Evolutionary conservation across 179 eudicot genomes (phyloP), one percentile per base, ranked within the genome.

Genomic region (Beta lomatogona): DNA sequence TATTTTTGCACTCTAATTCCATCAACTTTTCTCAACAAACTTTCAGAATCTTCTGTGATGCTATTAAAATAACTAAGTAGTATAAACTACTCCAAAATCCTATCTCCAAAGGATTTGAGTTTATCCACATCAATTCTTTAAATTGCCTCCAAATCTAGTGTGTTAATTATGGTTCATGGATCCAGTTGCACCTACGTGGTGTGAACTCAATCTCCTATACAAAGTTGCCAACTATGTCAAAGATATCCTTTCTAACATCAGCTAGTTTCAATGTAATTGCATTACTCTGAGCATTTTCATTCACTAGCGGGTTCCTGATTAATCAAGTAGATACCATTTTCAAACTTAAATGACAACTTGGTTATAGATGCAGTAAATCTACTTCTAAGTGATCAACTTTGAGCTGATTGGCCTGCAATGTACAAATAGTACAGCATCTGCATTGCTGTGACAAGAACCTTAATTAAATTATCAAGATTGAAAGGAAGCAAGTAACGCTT

Each of bases 371-470:
- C 41, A 36, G 41, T 1, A 36, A 36, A 1, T 36, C 41, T 36
- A 18, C 63, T 57, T 55, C 16, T 19, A 72, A 50, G 3, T 28
- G 41, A 54, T 18, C 28, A 74, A 31, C n/a, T 28, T 54, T 53
- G 44, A 36, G 31, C 50, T 13, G 45, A 76, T 44, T 59, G 5
- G 44, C n/a, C 69, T 19, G n/a, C 28, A 18, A 44, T 11, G 22
- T 63, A 21, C 11, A 63, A 11, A 44, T 45, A 64, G 64, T 4
- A 22, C 18, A 36, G 46, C 44, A 77, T 18, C 14, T 59, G 48
- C 66, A 15, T 70, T 28, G 64, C 64, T 69, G 18, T 69, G 67
- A 21, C 48, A 52, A 66, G 67, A 77, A 45, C 67, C 57, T 13
- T 45, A 64, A 79, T 45, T 68, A 14, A 71, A 58, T 41, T 44